Conservation (phyloP, 164 flowering plant genomes). For the Magnolia kwangsiensis region DNA sequence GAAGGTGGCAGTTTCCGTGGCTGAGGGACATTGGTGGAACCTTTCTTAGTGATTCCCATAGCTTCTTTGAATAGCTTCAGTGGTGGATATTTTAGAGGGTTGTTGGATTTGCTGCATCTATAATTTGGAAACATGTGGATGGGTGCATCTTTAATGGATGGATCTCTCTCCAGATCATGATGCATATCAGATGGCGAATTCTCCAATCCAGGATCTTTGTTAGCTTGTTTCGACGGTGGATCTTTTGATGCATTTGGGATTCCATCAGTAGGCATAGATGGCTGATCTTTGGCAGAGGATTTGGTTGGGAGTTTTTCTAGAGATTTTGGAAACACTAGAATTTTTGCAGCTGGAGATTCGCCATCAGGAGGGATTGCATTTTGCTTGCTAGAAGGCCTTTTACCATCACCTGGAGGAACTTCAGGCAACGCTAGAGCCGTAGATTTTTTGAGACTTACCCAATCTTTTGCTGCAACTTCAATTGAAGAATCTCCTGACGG, state of each 20-base stretch:
- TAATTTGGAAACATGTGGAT: background rate
- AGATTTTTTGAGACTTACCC: background rate
- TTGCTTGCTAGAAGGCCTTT: background rate
- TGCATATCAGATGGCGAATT: background rate
- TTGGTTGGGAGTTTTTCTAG: background rate
- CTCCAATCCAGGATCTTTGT: background rate
- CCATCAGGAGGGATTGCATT: background rate
- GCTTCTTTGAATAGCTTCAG: background rate
- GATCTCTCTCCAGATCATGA: background rate
- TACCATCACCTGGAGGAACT: background rate
- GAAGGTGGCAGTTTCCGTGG: constrained; percentile 3
- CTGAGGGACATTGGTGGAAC: background rate
- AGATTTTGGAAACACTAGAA: background rate
- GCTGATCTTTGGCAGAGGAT: background rate
- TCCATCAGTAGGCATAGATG: background rate
- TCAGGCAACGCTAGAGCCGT: background rate
- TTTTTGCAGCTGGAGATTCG: background rate
- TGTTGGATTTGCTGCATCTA: background rate
- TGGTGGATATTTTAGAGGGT: background rate
- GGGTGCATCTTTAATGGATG: background rate
- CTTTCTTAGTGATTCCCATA: background rate
- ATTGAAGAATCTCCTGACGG: background rate
- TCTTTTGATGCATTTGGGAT: background rate
- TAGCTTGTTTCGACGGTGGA: background rate
- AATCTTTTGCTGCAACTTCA: background rate